Base-by-base conservation (phyloP, 2,329 filamentous ascomycete genomes). In the Penicillium fuscoglaucum region DNA sequence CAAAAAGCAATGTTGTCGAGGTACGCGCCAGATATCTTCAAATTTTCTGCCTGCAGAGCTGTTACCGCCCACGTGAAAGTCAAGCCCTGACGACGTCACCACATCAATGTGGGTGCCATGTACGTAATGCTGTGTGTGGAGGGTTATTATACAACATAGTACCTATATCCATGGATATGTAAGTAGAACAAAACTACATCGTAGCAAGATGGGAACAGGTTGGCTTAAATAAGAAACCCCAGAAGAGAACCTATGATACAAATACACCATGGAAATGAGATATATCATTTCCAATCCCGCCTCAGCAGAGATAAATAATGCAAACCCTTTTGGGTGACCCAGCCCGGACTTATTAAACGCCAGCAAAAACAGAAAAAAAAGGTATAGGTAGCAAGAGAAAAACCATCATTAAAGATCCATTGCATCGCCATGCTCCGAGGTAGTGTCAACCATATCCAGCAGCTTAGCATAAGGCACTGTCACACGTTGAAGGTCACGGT, bases 391-490 rank as follows among this genome's bases (percentile, higher is more conserved):
- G 40, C 41, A 26, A 60, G 35, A 55, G 5, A 45, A 10, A 40
- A 12, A 24, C 19, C 6, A 49, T 43, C 33, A 37, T 68, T 63
- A 76, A 58, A 70, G 68, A 60, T 73, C 72, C 73, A 75, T 75
- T n/a, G 70, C 67, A 61, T 75, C 73, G 2, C 66, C 64, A 31
- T 66, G 62, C n/a, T 69, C 67, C 21, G 69, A 65, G 45, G 68
- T 68, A 28, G 68, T 72, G 43, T 75, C 72, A 10, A 80, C 70
- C 58, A 84, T 70, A 37, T 89, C 90, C 24, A 96, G 80, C n/a
- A 92, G 80, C 62, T 90, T 87, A 13, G 93, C 93, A 74, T 98
- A 98, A 62, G 96, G 93, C 28, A 97, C 90, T n/a, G 91, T 96
- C 43, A 97, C 84, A 28, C 95, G 85, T 75, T 99, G 95, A 31